A percentile compares a stretch with the other conserved stretches of the same genome.
phyloP scores from a whole-genome alignment of 257 asterid species.

The Salvia hispanica region DNA sequence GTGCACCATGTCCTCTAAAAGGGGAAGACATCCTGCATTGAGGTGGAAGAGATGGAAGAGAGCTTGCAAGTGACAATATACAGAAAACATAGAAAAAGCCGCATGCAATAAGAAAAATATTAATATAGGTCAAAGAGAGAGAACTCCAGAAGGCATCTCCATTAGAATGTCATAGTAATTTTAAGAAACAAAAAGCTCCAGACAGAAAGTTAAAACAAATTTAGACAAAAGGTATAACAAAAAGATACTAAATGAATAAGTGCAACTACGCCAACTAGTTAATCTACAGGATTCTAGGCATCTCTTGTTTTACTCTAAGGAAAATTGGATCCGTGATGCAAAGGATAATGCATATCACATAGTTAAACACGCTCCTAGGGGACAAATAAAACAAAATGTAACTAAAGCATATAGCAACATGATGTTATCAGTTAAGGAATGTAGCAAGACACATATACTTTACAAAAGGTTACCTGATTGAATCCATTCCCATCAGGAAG shows the following conservation, averaged over 20 bases:
- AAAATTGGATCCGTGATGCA: not conserved
- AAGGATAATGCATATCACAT: not conserved
- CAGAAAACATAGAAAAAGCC: not conserved
- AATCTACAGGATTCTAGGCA: not conserved
- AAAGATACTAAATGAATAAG: not conserved
- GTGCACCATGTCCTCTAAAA: not conserved
- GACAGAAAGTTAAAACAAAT: not conserved
- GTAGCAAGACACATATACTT: not conserved
- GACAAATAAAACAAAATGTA: not conserved
- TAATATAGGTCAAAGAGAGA: not conserved
- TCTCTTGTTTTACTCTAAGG: not conserved
- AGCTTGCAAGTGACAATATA: not conserved
- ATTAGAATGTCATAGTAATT: not conserved
- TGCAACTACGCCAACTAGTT: not conserved
- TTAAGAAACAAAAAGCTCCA: not conserved
- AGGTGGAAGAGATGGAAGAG: slow-evolving; percentile 1
- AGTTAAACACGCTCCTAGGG: not conserved
- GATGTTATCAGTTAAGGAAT: not conserved
- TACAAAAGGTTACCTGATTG: slow-evolving; percentile 43
- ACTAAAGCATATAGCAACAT: not conserved
- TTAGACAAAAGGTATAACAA: not conserved
- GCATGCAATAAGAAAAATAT: not conserved
- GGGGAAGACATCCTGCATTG: not conserved
- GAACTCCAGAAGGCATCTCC: not conserved
- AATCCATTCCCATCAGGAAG: slow-evolving; percentile 29